Evolutionary conservation across 345 rosid genomes (phyloP).

Genomic region (Boechera retrofracta): DNA sequence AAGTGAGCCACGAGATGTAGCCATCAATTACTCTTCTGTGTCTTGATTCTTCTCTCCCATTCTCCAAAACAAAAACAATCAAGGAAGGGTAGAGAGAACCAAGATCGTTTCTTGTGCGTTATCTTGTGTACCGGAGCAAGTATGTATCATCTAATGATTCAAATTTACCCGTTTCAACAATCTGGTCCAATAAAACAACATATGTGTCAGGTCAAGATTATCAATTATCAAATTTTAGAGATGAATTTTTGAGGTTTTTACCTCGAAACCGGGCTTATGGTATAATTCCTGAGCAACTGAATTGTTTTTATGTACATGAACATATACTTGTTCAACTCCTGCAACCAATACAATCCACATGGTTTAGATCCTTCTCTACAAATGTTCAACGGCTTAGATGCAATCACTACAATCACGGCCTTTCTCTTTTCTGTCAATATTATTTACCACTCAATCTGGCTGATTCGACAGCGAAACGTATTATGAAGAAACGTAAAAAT

Average conservation of each 20-base stretch:
- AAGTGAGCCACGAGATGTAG: no score
- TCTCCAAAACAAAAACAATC: constrained; percentile 24
- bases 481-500: no score
- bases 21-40: constrained; percentile 2
- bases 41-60: constrained; percentile 26
- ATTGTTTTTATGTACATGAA: constrained; percentile 78
- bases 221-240: constrained; percentile 3
- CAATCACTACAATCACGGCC: background rate
- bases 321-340: constrained; percentile 49
- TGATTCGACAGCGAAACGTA: constrained; percentile 63
- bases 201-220: background rate
- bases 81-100: constrained; percentile 26
- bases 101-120: constrained; percentile 2
- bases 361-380: constrained; percentile 20
- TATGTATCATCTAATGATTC: constrained; percentile 60
- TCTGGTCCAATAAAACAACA: constrained; percentile 50
- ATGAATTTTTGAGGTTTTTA: constrained; percentile 41
- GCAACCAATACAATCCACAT: constrained; percentile 32
- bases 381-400: background rate
- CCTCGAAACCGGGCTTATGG: constrained; percentile 75
- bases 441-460: constrained; percentile 70
- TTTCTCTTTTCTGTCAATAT: constrained; percentile 7
- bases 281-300: constrained; percentile 68
- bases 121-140: constrained; percentile 59
- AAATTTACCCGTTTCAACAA: constrained; percentile 60